phyloP scores from a whole-genome alignment of 176 grass and related monocot genomes.

The Triticum urartu region DNA sequence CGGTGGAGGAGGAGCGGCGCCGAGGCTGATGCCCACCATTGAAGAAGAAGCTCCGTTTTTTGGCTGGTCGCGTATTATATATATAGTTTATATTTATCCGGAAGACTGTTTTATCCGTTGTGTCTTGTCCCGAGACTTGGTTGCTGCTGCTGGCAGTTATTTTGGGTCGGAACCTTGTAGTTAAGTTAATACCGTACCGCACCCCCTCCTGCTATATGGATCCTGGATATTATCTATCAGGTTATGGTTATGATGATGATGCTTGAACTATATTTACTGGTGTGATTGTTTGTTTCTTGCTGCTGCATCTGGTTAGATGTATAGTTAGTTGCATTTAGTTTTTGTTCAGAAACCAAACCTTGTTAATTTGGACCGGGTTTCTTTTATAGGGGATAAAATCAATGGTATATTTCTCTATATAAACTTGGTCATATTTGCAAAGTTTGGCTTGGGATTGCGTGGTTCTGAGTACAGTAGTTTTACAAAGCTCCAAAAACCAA shows the following conservation, averaged over 20 bases:
- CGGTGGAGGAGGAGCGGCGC: background rate
- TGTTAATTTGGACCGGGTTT: too few relatives aligned
- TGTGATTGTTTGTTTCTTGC: too few relatives aligned
- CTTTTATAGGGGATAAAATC: too few relatives aligned
- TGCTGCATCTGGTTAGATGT: too few relatives aligned
- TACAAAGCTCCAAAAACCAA: too few relatives aligned
- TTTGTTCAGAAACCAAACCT: too few relatives aligned
- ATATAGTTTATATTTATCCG: background rate
- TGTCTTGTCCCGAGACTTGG: background rate
- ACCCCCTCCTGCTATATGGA: background rate
- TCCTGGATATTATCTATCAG: background rate
- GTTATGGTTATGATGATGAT: background rate
- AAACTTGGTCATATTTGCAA: too few relatives aligned
- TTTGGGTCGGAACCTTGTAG: background rate
- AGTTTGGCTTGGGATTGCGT: too few relatives aligned
- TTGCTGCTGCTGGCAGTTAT: background rate
- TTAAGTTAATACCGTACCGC: background rate
- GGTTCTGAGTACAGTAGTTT: too few relatives aligned
- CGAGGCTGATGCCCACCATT: constrained; percentile 11
- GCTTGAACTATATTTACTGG: too few relatives aligned
- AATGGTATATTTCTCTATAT: too few relatives aligned
- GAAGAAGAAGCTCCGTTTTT: constrained; percentile 5
- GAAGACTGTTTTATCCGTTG: background rate
- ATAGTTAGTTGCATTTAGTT: too few relatives aligned
- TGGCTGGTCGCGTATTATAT: constrained; percentile 17